A percentile compares a stretch with the other conserved stretches of the same genome.
These are phyloP conservation scores for Fusarium algeriense DNA, from an alignment of 2,329 filamentous ascomycete genomes.

Conservation along the genomic window DNA sequence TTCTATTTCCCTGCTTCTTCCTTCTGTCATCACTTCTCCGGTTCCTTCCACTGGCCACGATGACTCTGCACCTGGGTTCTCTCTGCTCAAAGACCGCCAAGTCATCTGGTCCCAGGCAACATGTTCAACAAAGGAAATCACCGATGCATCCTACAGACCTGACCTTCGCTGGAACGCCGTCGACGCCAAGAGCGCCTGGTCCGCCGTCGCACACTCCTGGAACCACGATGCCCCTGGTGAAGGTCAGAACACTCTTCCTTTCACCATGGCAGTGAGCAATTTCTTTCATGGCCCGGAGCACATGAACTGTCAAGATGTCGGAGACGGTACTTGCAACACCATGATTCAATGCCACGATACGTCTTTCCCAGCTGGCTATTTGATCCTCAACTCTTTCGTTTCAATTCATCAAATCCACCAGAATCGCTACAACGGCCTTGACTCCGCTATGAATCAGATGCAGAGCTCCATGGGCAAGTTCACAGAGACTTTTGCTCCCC, in stretches of 20 bases:
- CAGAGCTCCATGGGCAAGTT: neutral
- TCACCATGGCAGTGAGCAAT: neutral
- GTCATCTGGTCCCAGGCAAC: no score
- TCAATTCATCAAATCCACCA: neutral
- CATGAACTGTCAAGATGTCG: neutral
- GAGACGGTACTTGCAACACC: neutral
- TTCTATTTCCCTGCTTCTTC: no score
- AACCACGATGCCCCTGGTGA: neutral
- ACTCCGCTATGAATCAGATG: neutral
- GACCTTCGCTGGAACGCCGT: neutral
- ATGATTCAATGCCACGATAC: neutral
- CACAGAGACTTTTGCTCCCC: neutral
- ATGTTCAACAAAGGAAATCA: neutral
- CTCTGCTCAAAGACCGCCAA: no score
- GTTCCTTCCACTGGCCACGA: no score
- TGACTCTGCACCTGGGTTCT: no score
- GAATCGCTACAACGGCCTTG: neutral
- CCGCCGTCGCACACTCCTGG: neutral
- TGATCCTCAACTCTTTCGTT: neutral
- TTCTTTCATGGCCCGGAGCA: neutral
- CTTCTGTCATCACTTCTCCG: no score
- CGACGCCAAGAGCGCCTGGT: neutral
- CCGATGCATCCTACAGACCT: neutral
- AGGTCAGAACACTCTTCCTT: neutral
- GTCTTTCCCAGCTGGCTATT: neutral